These are phyloP conservation scores for Ascobolus immersus DNA, from an alignment of 495 filamentous ascomycete species.

Conservation along the genomic window DNA sequence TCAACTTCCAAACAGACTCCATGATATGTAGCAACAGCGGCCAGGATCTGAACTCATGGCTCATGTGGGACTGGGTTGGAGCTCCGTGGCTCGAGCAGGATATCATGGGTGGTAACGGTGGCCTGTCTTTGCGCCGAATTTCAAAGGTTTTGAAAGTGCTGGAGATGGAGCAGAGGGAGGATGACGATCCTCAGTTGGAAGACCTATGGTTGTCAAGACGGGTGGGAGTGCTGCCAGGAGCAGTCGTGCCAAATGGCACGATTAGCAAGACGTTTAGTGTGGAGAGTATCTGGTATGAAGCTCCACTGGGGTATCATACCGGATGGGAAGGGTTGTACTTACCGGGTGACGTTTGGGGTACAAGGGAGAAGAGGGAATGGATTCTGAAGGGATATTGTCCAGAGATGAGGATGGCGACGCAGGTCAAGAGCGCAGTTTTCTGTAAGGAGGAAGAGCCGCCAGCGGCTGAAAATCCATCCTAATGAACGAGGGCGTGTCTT, in stretches of 20 bases:
- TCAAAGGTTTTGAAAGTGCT: constrained; percentile 24
- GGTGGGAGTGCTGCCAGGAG: constrained; percentile 19
- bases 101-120: constrained; percentile 28
- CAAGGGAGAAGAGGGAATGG: constrained; percentile 18
- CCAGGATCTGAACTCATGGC: constrained; percentile 22
- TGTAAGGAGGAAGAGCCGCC: too few relatives aligned
- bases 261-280: constrained; percentile 21
- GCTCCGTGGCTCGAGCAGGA: constrained; percentile 28
- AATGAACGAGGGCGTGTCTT: too few relatives aligned
- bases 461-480: too few relatives aligned
- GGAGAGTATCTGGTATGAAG: constrained; percentile 22
- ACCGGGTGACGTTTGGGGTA: constrained; percentile 20
- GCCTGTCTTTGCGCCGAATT: constrained; percentile 23
- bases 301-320: constrained; percentile 30
- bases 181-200: constrained; percentile 19
- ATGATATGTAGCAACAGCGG: constrained; percentile 25
- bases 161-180: constrained; percentile 17
- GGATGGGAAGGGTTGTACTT: constrained; percentile 20
- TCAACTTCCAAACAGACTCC: constrained; percentile 26
- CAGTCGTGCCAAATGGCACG: constrained; percentile 22
- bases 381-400: constrained; percentile 29
- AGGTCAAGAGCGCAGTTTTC: too few relatives aligned
- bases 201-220: constrained; percentile 26
- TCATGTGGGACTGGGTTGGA: constrained; percentile 28
- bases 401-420: constrained; percentile 29